phyloP scores from a whole-genome alignment of 306 rosid genomes.

The Vicia faba region DNA sequence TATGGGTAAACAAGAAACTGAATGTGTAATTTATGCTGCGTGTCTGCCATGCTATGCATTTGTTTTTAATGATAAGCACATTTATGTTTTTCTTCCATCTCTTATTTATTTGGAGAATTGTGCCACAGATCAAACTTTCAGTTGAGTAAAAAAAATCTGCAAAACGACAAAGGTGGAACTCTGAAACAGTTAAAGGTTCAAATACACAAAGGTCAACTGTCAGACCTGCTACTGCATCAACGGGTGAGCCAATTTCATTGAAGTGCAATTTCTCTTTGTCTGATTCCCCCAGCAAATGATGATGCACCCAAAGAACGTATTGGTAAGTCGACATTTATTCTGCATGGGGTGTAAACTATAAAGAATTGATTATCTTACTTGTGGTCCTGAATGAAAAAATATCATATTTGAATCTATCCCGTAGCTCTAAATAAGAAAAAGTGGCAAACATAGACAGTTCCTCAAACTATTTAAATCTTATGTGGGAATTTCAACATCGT shows the following conservation, averaged over 20 bases:
- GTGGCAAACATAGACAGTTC: background rate
- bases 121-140: conserved; percentile 53
- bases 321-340: conserved; percentile 57
- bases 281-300: conserved; percentile 63
- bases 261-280: conserved; percentile 64
- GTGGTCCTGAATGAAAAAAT: background rate
- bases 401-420: conserved; percentile 19
- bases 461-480: conserved; percentile 1
- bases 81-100: background rate
- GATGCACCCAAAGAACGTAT: conserved; percentile 71
- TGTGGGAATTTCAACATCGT: too few relatives aligned
- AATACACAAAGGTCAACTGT: conserved; percentile 53
- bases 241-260: conserved; percentile 47
- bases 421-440: background rate
- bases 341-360: conserved; percentile 5
- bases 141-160: conserved; percentile 64
- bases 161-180: conserved; percentile 89
- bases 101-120: conserved; percentile 27
- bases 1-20: background rate
- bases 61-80: background rate
- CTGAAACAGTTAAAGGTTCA: conserved; percentile 60
- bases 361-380: conserved; percentile 10
- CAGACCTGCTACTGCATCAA: conserved; percentile 57
- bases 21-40: conserved; percentile 18
- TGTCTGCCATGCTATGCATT: conserved; percentile 7